These are phyloP conservation scores for Alternaria alternata DNA, from an alignment of 2,329 filamentous ascomycete species.

Conservation along the genomic window DNA sequence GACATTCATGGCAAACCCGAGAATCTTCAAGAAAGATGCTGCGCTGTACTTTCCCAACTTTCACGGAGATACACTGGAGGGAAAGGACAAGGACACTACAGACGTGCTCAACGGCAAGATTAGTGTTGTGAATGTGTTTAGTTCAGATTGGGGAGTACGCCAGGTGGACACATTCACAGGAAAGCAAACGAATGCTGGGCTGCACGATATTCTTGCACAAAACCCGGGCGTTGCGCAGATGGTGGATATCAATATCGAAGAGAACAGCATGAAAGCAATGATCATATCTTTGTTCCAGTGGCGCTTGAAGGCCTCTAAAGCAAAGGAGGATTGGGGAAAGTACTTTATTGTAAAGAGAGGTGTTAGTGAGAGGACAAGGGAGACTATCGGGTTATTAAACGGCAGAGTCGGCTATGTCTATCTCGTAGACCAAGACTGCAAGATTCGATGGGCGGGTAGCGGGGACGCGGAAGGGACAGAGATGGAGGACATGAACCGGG, in stretches of 20 bases:
- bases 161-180: slow-evolving; percentile 77
- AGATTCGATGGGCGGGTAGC: slow-evolving; percentile 93
- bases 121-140: slow-evolving; percentile 82
- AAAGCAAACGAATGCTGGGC: slow-evolving; percentile 70
- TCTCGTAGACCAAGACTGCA: slow-evolving; percentile 84
- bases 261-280: slow-evolving; percentile 72
- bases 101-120: slow-evolving; percentile 75
- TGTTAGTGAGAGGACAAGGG: slow-evolving; percentile 63
- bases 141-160: slow-evolving; percentile 82
- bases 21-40: slow-evolving; percentile 82
- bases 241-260: slow-evolving; percentile 88
- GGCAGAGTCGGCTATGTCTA: slow-evolving; percentile 94
- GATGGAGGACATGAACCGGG: slow-evolving; percentile 70
- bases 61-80: slow-evolving; percentile 75
- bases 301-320: slow-evolving; percentile 57
- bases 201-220: slow-evolving; percentile 68
- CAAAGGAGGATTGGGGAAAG: slow-evolving; percentile 61
- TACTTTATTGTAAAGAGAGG: slow-evolving; percentile 69
- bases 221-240: slow-evolving; percentile 69
- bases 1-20: slow-evolving; percentile 83
- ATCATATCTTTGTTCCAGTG: slow-evolving; percentile 64
- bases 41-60: slow-evolving; percentile 96
- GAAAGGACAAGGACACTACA: slow-evolving; percentile 71
- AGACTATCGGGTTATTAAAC: slow-evolving; percentile 77
- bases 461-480: slow-evolving; percentile 72